Percentiles rank a stretch among this genome's conserved stretches.
Evolutionary conservation across 2,329 filamentous ascomycete genomes (phyloP).

Genomic region (Botrytis fabae): DNA sequence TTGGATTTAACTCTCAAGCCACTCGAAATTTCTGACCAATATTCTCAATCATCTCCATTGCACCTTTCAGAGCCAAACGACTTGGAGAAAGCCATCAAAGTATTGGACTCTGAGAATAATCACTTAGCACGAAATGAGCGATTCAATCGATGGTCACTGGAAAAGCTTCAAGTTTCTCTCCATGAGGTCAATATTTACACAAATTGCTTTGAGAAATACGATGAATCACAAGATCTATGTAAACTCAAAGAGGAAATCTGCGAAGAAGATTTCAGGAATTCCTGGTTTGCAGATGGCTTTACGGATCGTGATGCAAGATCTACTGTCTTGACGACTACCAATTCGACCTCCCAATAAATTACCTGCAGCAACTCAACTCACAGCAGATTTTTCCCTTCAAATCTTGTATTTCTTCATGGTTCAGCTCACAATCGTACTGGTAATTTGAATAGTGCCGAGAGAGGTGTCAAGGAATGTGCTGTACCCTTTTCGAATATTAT

Average conservation of each 20-base stretch:
- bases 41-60: constrained; percentile 29
- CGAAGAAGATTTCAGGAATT: constrained; percentile 27
- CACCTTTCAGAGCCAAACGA: constrained; percentile 23
- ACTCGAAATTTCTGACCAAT: constrained; percentile 24
- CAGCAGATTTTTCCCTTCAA: not conserved
- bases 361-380: too few species aligned
- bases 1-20: constrained; percentile 7
- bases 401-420: not conserved
- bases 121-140: constrained; percentile 17
- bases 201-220: not conserved
- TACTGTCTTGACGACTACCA: not conserved
- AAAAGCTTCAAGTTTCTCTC: constrained; percentile 28
- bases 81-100: not conserved
- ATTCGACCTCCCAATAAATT: not conserved
- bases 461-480: not conserved
- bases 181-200: constrained; percentile 32
- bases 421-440: not conserved
- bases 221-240: not conserved
- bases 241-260: constrained; percentile 19
- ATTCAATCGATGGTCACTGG: constrained; percentile 34
- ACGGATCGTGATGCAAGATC: not conserved
- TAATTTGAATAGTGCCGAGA: not conserved
- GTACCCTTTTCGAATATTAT: not conserved
- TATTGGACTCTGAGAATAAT: constrained; percentile 6
- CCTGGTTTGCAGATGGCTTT: constrained; percentile 31